phyloP scores from a whole-genome alignment of 2,329 filamentous ascomycete genomes.

The Hypoxylon sp. region DNA sequence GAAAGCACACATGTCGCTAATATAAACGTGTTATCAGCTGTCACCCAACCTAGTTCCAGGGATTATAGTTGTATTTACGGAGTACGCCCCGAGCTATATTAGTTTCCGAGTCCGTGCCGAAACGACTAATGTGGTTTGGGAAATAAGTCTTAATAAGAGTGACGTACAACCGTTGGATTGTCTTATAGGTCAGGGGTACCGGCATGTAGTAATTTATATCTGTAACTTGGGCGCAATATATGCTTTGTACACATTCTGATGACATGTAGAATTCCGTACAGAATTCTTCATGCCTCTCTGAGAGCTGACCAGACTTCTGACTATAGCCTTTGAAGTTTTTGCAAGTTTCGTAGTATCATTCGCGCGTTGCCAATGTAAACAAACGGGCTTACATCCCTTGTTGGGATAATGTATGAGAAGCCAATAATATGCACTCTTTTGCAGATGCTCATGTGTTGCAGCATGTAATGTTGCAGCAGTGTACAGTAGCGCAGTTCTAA shows the following conservation, averaged over 20 bases:
- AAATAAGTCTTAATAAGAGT: constrained; percentile 25
- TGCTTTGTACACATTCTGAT: constrained; percentile 1
- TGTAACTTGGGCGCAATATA: background rate
- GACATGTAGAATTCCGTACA: background rate
- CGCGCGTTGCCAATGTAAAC: constrained; percentile 47
- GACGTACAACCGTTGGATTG: constrained; percentile 32
- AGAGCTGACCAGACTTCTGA: constrained; percentile 1
- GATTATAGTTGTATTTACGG: background rate
- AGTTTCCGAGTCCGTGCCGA: constrained; percentile 35
- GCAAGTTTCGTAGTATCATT: constrained; percentile 19
- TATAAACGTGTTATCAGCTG: background rate
- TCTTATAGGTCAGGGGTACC: constrained; percentile 21
- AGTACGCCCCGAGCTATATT: constrained; percentile 26
- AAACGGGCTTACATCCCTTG: constrained; percentile 34
- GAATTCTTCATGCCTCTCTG: background rate
- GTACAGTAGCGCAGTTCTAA: constrained; percentile 44
- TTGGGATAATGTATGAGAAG: constrained; percentile 37
- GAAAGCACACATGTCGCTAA: background rate
- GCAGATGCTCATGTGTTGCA: constrained; percentile 32
- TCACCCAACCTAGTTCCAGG: background rate
- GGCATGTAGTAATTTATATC: constrained; percentile 20
- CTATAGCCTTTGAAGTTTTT: background rate
- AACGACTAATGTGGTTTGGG: constrained; percentile 30
- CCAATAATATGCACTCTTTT: constrained; percentile 41
- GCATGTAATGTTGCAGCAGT: constrained; percentile 41